Conservation (phyloP, 139 green algal genomes). For the Trebouxia sp. region DNA sequence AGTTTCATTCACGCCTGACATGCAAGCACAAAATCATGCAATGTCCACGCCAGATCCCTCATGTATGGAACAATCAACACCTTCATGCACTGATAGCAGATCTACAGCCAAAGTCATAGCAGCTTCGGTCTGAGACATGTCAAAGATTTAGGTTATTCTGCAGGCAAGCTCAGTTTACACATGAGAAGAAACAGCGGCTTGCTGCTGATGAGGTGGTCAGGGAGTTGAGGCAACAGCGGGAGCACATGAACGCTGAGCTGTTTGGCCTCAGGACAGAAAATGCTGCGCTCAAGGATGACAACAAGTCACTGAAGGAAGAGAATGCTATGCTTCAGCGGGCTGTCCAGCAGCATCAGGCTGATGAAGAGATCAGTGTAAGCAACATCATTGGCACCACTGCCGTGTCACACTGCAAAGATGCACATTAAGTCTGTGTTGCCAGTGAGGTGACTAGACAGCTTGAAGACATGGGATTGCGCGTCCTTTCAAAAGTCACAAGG, state of each 20-base stretch:
- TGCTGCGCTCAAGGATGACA: neutral
- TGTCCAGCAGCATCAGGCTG: neutral
- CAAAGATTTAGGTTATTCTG: neutral
- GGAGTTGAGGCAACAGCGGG: neutral
- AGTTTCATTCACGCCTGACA: no score
- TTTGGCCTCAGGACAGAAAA: neutral
- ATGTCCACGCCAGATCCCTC: no score
- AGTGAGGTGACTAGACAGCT: no score
- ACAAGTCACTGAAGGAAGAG: neutral
- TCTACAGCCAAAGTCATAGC: no score
- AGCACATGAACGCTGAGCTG: constrained; percentile 1
- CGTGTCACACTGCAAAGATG: no score
- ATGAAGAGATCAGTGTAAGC: neutral
- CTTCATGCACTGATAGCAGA: no score
- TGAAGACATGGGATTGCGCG: no score
- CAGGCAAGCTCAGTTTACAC: neutral
- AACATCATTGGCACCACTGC: neutral
- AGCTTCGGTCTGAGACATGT: no score
- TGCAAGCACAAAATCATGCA: no score
- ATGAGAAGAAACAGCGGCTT: neutral
- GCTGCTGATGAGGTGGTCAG: neutral
- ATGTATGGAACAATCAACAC: no score
- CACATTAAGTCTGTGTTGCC: no score
- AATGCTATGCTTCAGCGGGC: neutral
- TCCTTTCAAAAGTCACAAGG: no score